Base-by-base conservation (phyloP, 768 basidiomycete species). In the Lentinula sp. region DNA sequence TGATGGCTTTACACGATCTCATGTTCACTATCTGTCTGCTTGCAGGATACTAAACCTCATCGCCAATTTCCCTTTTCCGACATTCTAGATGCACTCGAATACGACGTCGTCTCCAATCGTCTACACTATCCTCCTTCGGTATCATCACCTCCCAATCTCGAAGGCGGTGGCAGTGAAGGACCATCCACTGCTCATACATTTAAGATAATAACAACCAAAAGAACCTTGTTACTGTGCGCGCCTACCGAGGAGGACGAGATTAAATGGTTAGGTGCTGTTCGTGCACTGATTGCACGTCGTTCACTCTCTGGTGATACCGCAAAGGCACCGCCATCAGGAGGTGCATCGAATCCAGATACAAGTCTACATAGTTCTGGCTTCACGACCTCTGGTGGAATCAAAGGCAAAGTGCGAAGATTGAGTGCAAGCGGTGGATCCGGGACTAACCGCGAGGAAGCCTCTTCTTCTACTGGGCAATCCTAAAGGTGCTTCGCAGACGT, bases 171-270 rank as follows among this genome's bases (percentile, higher is more conserved):
- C 16, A 75, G 69, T 4, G 82, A 81, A 42, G 79, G 80, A 43
- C 76, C 75, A 36, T 75, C 74, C 56, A 73, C 75, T 23, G 72
- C 74, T 9, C 82, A 88, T 70, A 92, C 91, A 56, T 98, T 99
- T 85, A 95, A 97, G 76, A 89, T 98, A 59, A 88, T 98, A 66
- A 97, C 95, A 41, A 95, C 96, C 58, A 95, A 96, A 73, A 85
- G 93, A 62, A 90, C 91, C 16, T 76, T 94, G 61, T 73, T 96
- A 57, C 78, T 98, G 28, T 97, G 95, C 67, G 97, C 97, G 6
- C 96, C 97, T 15, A 88, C 83, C 61, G 97, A 99, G 72, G 97
- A 98, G 67, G 96, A 98, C 67, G 97, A 98, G 76, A 95, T 98
- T 72, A 92, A 90, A 73, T 99, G 97, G 97, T 78, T 99, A 51